Conservation (phyloP, 1,284 basidiomycete genomes). For the Mycena citricolor region DNA sequence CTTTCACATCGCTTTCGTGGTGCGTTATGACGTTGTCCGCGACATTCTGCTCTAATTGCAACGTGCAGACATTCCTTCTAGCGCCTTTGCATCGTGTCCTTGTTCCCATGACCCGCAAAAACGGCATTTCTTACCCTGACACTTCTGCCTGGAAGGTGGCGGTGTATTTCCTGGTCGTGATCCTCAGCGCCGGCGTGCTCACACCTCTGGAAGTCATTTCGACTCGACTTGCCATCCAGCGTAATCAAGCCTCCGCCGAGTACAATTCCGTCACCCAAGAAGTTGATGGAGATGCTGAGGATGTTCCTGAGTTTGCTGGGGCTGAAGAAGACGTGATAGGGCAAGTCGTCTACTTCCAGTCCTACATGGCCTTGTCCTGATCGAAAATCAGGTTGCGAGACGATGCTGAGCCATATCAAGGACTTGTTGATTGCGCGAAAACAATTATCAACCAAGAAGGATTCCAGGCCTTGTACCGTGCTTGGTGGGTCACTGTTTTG, state of each 20-base stretch:
- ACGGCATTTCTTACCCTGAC: slow-evolving; percentile 31
- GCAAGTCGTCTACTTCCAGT: slow-evolving; percentile 36
- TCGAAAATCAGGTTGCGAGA: slow-evolving; percentile 57
- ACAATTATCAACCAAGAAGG: slow-evolving; percentile 87
- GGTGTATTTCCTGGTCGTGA: slow-evolving; percentile 63
- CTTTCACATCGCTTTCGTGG: slow-evolving; percentile 65
- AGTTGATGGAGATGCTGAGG: slow-evolving; percentile 67
- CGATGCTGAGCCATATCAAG: slow-evolving; percentile 84
- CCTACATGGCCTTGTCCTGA: neutral
- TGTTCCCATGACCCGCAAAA: slow-evolving; percentile 49
- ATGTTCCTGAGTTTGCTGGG: slow-evolving; percentile 68
- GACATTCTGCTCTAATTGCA: slow-evolving; percentile 34
- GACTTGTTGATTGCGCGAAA: slow-evolving; percentile 75
- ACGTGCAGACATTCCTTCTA: slow-evolving; percentile 47
- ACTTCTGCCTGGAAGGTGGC: slow-evolving; percentile 49
- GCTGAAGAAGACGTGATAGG: slow-evolving; percentile 88
- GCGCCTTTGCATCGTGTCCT: slow-evolving; percentile 65
- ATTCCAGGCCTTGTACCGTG: slow-evolving; percentile 73
- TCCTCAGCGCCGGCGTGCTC: slow-evolving; percentile 63
- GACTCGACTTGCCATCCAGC: slow-evolving; percentile 80
- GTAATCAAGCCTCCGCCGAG: slow-evolving; percentile 74
- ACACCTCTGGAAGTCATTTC: slow-evolving; percentile 83
- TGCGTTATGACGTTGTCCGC: slow-evolving; percentile 25
- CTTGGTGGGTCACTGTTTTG: slow-evolving; percentile 84
- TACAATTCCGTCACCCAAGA: slow-evolving; percentile 73